phyloP scores from a whole-genome alignment of 2,329 filamentous ascomycete species.

The Exophiala sideris region DNA sequence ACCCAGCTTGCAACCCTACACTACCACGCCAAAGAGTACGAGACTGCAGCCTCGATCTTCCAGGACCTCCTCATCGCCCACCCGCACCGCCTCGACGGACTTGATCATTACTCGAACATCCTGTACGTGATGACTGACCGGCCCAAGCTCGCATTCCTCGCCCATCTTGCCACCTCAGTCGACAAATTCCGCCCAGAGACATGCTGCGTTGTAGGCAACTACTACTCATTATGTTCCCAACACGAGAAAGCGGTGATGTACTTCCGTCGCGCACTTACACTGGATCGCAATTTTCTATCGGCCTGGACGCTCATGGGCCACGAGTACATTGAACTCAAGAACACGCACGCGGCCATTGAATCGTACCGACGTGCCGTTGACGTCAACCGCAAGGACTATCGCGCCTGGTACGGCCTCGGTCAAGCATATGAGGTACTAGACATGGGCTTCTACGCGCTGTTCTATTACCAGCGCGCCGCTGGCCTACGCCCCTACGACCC shows the following conservation, averaged over 20 bases:
- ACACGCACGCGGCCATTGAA: conserved; percentile 96
- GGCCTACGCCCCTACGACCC: conserved; percentile 92
- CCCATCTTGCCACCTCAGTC: conserved; percentile 82
- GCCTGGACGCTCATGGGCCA: conserved; percentile 99
- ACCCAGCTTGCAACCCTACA: conserved; percentile 84
- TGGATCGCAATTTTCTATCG: conserved; percentile 86
- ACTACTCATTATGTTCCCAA: conserved; percentile 89
- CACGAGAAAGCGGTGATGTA: conserved; percentile 99
- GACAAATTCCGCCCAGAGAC: conserved; percentile 97
- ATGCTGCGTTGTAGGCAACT: conserved; percentile 94
- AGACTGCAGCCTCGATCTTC: conserved; percentile 61
- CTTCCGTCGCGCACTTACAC: conserved; percentile 84
- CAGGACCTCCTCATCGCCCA: conserved; percentile 66
- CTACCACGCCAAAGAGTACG: conserved; percentile 82
- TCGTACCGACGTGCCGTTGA: conserved; percentile 94
- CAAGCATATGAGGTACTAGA: conserved; percentile 97
- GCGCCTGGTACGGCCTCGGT: conserved; percentile 95
- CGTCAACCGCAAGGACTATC: conserved; percentile 91
- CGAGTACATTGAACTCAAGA: conserved; percentile 97
- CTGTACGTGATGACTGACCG: conserved; percentile 87
- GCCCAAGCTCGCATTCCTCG: conserved; percentile 87
- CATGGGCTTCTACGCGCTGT: conserved; percentile 95
- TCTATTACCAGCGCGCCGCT: conserved; percentile 96
- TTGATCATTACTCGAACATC: conserved; percentile 97
- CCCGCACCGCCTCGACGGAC: conserved; percentile 72